Evolutionary conservation across 2,329 filamentous ascomycete species (phyloP), one percentile per base, ranked within the genome.

Genomic region (Rosellinia necatrix): DNA sequence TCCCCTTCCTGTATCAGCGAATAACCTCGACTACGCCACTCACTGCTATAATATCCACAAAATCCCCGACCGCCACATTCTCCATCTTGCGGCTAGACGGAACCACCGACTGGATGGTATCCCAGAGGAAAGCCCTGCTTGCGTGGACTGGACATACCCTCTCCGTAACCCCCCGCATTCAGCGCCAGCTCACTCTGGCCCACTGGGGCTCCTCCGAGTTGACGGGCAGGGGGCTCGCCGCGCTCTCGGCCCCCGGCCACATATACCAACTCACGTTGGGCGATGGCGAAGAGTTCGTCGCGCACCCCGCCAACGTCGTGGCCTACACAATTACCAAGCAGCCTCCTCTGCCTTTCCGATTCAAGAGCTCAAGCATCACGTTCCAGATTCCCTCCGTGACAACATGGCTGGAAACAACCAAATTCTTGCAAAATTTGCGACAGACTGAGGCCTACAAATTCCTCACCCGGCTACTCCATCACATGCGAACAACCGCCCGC

Each of bases 111-210:
- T 99, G 94, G 93, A 90, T 96, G 79, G 79, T 99, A 7, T 84
- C 91, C 6, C 92, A 97, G 71, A 84, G 91, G 60, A 88, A 90
- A 63, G 92, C 92, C 1, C 80, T 99, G 49, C 80, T 97, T n/a
- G 94, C 94, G 51, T 99, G 94, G 94, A 96, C 93, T 0, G 94
- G 94, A 24, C 90, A 96, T 71, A 92, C 91, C 1, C 79, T 99
- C 51, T 79, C 81, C 13, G 81, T 94, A 40, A 86, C 85, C 30
- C 91, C 92, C 2, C 87, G 85, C 42, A 79, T 96, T 62, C 92
- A 92, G 66, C 82, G 81, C 38, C 82, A 83, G 61, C 81, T 97
- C 69, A 87, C 89, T 53, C 70, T 96, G 48, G 86, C 91, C 41
- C 88, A 97, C 70, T 97, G 93, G 93, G 94, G 94, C 66, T 94